phyloP scores from a whole-genome alignment of 116 monocot species.

The Trichopus zeylanicus region DNA sequence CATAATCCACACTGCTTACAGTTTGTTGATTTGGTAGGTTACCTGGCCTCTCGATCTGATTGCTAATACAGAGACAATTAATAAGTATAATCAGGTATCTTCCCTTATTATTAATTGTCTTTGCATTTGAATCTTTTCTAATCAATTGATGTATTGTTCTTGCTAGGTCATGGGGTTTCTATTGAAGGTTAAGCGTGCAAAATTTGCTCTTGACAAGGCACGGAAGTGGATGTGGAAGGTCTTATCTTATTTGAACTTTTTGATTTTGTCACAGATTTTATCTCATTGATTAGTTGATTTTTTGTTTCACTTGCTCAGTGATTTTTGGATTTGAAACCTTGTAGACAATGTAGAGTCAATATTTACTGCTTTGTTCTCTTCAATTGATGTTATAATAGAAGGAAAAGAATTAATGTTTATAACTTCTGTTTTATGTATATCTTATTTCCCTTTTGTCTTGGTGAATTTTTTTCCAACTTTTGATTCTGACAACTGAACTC shows the following conservation, averaged over 20 bases:
- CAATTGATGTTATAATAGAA: too few species aligned
- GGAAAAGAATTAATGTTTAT: too few species aligned
- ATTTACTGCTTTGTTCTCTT: too few species aligned
- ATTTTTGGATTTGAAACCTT: background rate
- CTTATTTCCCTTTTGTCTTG: background rate
- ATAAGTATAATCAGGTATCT: conserved; percentile 88
- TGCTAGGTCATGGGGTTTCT: conserved; percentile 85
- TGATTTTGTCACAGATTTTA: background rate
- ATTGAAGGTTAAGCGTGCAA: conserved; percentile 88
- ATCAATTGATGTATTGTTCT: conserved; percentile 7
- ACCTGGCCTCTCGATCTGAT: conserved; percentile 97
- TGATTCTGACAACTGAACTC: too few species aligned
- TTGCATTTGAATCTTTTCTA: background rate
- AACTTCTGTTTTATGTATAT: background rate
- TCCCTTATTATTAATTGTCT: background rate
- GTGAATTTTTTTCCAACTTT: background rate
- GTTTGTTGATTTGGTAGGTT: conserved; percentile 41
- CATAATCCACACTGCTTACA: background rate
- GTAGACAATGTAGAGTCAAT: background rate
- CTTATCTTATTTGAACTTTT: background rate
- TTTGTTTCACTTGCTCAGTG: background rate
- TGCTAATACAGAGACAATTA: conserved; percentile 74
- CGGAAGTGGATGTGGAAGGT: conserved; percentile 99
- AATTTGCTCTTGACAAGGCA: conserved; percentile 83
- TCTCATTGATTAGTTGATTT: too few species aligned